A percentile compares a stretch with the other conserved stretches of the same genome.
These are phyloP conservation scores for Friedmanniomyces simplex DNA, from an alignment of 495 filamentous ascomycete species.

Conservation along the genomic window DNA sequence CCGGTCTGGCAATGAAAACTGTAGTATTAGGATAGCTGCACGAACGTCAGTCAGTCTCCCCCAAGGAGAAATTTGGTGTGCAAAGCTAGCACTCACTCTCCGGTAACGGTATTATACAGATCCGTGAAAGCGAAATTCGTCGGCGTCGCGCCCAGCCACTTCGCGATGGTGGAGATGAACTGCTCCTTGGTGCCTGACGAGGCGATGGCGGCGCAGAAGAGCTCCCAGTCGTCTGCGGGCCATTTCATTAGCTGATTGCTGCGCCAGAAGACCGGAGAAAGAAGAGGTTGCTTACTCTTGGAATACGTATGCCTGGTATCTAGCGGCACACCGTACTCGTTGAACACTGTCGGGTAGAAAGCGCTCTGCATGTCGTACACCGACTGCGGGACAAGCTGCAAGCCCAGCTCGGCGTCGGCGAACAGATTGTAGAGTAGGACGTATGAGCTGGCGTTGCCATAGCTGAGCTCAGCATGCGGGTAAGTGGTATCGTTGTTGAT, in stretches of 20 bases:
- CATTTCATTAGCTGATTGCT: neutral
- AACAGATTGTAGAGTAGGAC: conserved; percentile 71
- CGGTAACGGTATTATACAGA: conserved; percentile 65
- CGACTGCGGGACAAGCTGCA: conserved; percentile 64
- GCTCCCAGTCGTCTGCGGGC: conserved; percentile 4
- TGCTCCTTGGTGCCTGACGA: conserved; percentile 64
- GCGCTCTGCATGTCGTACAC: conserved; percentile 75
- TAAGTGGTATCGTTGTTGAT: conserved; percentile 27
- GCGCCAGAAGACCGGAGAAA: too few species aligned
- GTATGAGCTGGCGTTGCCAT: conserved; percentile 23
- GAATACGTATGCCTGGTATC: conserved; percentile 80
- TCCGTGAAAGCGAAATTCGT: conserved; percentile 74
- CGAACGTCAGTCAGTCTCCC: neutral
- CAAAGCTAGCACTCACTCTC: conserved; percentile 35
- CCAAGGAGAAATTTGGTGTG: neutral
- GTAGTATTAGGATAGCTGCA: neutral
- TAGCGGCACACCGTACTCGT: conserved; percentile 73
- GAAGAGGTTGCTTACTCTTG: conserved; percentile 76
- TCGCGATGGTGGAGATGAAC: conserved; percentile 67
- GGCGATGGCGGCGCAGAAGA: conserved; percentile 69
- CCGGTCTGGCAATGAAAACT: conserved; percentile 54
- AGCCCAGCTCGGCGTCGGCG: conserved; percentile 71
- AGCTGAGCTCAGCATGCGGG: conserved; percentile 29
- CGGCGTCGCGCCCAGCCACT: conserved; percentile 69
- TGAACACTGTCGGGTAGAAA: conserved; percentile 79